Base-by-base conservation (phyloP, 202 grass and related monocot species). In the Bolboschoenoplectus hybrid region DNA sequence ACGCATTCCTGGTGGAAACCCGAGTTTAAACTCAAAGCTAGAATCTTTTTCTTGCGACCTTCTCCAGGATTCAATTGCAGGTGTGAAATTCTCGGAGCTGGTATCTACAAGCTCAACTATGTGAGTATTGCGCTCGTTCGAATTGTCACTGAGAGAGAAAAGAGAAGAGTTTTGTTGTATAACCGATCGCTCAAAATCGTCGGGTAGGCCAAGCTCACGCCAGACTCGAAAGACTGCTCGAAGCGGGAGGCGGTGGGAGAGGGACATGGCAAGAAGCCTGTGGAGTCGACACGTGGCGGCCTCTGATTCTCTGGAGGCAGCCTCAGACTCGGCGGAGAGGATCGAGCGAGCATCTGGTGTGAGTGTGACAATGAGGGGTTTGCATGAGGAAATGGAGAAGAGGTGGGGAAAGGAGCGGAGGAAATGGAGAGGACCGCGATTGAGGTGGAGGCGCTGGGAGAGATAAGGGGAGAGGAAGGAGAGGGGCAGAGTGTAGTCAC, bases 191-290 rank as follows among this genome's bases (percentile, higher is more conserved):
- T 98, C 96, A 50, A 98, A 94, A 60, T 95, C 90, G 51, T 98
- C 93, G 14, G 93, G 93, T 44, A 98, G 90, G 11, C 93, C 91
- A 45, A 98, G 93, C 82, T 95, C 93, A 55, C 91, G 88, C 93
- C 96, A 98, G 46, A 95, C 90, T 61, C 87, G 86, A 81, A 98
- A 98, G n/a, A 98, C 58, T 12, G 93, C 91, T 41, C 93, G 91
- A 45, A 98, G 90, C 0, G 96, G 93, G 51, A 98, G 79, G 7
- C 87, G 85, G 34, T 89, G 90, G 38, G 90, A 88, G 45, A 20
- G 34, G 11, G 93, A 95, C 86, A 95, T 98, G 10, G 90, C 85
- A 41, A 98, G 93, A 56, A 98, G 82, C 63, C 89, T 83, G 40
- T 88, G 84, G 41, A 98, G 68, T 7, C 75, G 78, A 55, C 62